Conservation (phyloP, 2,329 filamentous ascomycete species). For the Clonostachys sp. region DNA sequence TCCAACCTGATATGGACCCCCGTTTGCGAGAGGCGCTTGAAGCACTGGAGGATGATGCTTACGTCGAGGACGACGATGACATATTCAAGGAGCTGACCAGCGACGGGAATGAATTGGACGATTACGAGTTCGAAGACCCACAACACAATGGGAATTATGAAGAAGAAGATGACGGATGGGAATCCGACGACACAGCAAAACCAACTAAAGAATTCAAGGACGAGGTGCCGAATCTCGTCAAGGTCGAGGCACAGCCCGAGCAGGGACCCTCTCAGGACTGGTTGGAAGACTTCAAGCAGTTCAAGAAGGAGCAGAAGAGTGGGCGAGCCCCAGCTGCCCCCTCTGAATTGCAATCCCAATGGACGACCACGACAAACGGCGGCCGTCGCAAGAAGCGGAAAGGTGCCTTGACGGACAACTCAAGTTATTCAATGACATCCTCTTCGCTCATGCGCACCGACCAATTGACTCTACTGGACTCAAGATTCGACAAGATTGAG, state of each 20-base stretch:
- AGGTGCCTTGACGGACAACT: constrained; percentile 83
- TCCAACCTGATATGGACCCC: constrained; percentile 98
- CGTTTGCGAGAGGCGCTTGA: constrained; percentile 85
- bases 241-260: constrained; percentile 41
- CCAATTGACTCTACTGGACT: constrained; percentile 78
- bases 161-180: constrained; percentile 79
- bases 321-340: constrained; percentile 33
- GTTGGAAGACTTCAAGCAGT: constrained; percentile 90
- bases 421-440: constrained; percentile 87
- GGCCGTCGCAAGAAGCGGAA: constrained; percentile 91
- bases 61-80: constrained; percentile 84
- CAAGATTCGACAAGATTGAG: constrained; percentile 87
- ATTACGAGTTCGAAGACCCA: constrained; percentile 71
- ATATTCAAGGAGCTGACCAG: constrained; percentile 72
- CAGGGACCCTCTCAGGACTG: constrained; percentile 72
- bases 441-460: constrained; percentile 85
- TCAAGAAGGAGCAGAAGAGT: constrained; percentile 74
- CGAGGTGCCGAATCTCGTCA: constrained; percentile 42
- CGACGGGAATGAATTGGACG: constrained; percentile 69
- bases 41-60: constrained; percentile 92
- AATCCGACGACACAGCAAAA: constrained; percentile 88
- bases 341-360: constrained; percentile 66
- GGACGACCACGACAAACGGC: constrained; percentile 73
- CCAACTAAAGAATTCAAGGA: constrained; percentile 55
- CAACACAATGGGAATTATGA: constrained; percentile 51